Percentiles rank a stretch among this genome's conserved stretches.
These are phyloP conservation scores for Ascochyta lentis DNA, from an alignment of 2,329 filamentous ascomycete species.

Conservation along the genomic window DNA sequence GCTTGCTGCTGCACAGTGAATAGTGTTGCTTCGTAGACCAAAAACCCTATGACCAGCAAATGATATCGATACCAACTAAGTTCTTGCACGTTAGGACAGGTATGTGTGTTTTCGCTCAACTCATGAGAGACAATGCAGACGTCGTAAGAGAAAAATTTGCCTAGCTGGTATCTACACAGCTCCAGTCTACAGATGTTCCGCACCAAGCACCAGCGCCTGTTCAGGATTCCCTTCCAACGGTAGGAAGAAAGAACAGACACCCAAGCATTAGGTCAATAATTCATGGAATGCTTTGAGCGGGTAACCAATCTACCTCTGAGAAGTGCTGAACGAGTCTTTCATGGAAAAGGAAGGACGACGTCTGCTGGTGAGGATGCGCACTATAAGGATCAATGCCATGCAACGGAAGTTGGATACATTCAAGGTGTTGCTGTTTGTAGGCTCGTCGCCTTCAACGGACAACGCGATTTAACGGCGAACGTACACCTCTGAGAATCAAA, in stretches of 20 bases:
- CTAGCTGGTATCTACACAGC: too few relatives aligned
- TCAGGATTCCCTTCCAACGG: slow-evolving; percentile 7
- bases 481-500: background rate
- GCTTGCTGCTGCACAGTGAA: slow-evolving; percentile 3
- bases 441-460: too few relatives aligned
- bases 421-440: too few relatives aligned
- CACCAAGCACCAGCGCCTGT: slow-evolving; percentile 14
- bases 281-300: slow-evolving; percentile 27
- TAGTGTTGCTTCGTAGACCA: slow-evolving; percentile 9
- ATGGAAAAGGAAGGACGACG: slow-evolving; percentile 39
- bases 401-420: too few relatives aligned
- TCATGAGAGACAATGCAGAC: too few relatives aligned
- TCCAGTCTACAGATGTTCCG: background rate
- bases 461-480: background rate
- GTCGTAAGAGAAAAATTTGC: too few relatives aligned
- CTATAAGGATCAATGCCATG: too few relatives aligned
- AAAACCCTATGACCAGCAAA: slow-evolving; percentile 9
- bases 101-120: too few relatives aligned
- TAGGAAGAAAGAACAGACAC: slow-evolving; percentile 22
- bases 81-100: too few relatives aligned
- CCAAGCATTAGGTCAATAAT: slow-evolving; percentile 41
- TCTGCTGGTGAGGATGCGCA: slow-evolving; percentile 39
- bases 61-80: slow-evolving; percentile 5
- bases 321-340: slow-evolving; percentile 43
- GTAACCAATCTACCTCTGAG: slow-evolving; percentile 32